Evolutionary conservation across 2,329 filamentous ascomycete genomes (phyloP).

Genomic region (Trichoderma sp.): DNA sequence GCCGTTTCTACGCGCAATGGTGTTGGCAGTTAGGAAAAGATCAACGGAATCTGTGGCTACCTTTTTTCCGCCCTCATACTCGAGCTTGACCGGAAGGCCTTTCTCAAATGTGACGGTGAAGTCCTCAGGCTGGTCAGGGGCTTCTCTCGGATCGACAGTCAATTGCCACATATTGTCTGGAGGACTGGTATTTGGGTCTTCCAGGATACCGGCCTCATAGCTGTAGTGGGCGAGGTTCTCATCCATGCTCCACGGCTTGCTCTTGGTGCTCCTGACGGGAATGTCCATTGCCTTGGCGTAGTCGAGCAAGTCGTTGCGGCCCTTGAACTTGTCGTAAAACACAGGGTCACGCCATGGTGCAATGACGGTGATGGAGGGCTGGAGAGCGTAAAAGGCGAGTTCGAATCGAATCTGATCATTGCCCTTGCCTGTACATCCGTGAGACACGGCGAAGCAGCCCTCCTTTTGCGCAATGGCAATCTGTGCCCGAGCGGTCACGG

Average conservation of each 20-base stretch:
- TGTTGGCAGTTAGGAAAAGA: not conserved
- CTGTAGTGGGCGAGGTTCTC: constrained; percentile 53
- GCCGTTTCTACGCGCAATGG: not conserved
- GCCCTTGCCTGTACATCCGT: constrained; percentile 7
- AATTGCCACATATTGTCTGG: constrained; percentile 74
- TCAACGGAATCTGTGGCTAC: constrained; percentile 3
- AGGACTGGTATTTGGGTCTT: constrained; percentile 59
- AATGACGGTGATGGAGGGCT: constrained; percentile 69
- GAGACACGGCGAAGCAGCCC: constrained; percentile 44
- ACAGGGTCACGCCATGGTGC: constrained; percentile 72
- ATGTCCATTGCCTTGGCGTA: constrained; percentile 69
- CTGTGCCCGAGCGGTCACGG: constrained; percentile 64
- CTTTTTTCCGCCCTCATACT: constrained; percentile 2
- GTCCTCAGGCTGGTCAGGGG: constrained; percentile 38
- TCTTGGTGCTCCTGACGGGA: constrained; percentile 73
- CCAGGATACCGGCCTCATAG: constrained; percentile 78
- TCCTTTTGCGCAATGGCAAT: constrained; percentile 43
- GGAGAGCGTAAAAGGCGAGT: constrained; percentile 44
- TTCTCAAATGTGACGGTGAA: constrained; percentile 68
- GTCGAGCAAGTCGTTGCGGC: constrained; percentile 72
- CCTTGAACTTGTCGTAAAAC: constrained; percentile 70
- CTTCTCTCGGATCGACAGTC: constrained; percentile 38
- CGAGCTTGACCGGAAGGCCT: constrained; percentile 67
- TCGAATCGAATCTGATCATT: constrained; percentile 37
- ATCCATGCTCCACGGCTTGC: constrained; percentile 68